A percentile compares a stretch with the other conserved stretches of the same genome.
Evolutionary conservation across 768 basidiomycete species (phyloP).

Genomic region (Naganishia randhawae): DNA sequence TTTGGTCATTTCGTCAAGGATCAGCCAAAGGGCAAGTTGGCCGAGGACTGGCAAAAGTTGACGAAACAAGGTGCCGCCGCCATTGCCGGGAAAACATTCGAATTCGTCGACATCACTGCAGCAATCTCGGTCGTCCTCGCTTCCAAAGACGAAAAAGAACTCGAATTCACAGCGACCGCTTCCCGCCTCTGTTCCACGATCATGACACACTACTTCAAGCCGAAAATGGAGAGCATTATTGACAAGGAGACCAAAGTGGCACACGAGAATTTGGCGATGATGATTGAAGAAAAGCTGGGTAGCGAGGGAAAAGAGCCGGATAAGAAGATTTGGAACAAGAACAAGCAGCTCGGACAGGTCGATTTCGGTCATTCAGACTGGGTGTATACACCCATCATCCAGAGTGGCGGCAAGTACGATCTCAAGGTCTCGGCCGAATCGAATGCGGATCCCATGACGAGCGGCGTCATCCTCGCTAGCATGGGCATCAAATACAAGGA

Average conservation of each 20-base stretch:
- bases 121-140: conserved; percentile 75
- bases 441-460: conserved; percentile 71
- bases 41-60: conserved; percentile 70
- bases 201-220: conserved; percentile 76
- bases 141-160: conserved; percentile 84
- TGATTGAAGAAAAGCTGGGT: conserved; percentile 67
- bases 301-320: conserved; percentile 85
- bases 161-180: conserved; percentile 73
- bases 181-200: conserved; percentile 77
- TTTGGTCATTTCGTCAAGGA: conserved; percentile 77
- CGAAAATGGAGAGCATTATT: conserved; percentile 82
- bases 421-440: conserved; percentile 82
- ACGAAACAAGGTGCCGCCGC: conserved; percentile 48
- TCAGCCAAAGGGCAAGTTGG: conserved; percentile 74
- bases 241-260: conserved; percentile 87
- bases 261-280: conserved; percentile 72
- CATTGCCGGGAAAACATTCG: conserved; percentile 59
- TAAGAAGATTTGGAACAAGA: conserved; percentile 79
- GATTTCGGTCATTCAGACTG: conserved; percentile 90
- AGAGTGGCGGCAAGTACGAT: conserved; percentile 89
- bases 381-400: conserved; percentile 91
- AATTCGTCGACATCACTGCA: conserved; percentile 71
- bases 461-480: conserved; percentile 79
- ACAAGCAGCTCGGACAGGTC: conserved; percentile 56
- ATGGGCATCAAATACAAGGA: conserved; percentile 88